These are phyloP conservation scores for Solanum piurae DNA, from an alignment of 257 asterid genomes.

Conservation along the genomic window DNA sequence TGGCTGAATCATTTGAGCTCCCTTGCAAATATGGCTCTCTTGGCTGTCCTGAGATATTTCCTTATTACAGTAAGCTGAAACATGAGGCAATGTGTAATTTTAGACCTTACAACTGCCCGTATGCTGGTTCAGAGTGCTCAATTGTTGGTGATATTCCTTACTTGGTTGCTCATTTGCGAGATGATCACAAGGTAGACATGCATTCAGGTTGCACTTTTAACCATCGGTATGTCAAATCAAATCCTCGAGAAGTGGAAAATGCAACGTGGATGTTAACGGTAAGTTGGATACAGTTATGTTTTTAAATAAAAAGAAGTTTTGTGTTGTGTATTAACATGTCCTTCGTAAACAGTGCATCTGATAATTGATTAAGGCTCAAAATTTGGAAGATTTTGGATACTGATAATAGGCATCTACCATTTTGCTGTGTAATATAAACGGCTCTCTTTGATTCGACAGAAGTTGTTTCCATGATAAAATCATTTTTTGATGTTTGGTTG, in stretches of 20 bases:
- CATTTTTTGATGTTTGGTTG: too few relatives aligned
- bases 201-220: slow-evolving; percentile 54
- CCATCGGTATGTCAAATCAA: slow-evolving; percentile 51
- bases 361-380: too few relatives aligned
- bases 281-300: slow-evolving; percentile 4
- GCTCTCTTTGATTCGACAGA: too few relatives aligned
- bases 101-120: slow-evolving; percentile 51
- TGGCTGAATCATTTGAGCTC: slow-evolving; percentile 46
- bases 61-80: slow-evolving; percentile 39
- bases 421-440: too few relatives aligned
- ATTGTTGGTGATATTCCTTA: slow-evolving; percentile 33
- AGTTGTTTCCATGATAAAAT: too few relatives aligned
- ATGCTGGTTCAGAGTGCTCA: slow-evolving; percentile 51
- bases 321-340: too few relatives aligned
- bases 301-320: neutral
- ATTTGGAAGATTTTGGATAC: too few relatives aligned
- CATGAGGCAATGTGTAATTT: slow-evolving; percentile 39
- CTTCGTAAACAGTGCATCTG: too few relatives aligned
- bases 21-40: slow-evolving; percentile 37
- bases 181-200: slow-evolving; percentile 55
- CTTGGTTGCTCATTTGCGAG: slow-evolving; percentile 36
- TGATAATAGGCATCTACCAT: too few relatives aligned
- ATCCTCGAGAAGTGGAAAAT: slow-evolving; percentile 46
- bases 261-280: slow-evolving; percentile 62
- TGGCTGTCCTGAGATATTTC: slow-evolving; percentile 16